Base-by-base conservation (phyloP, 1,284 basidiomycete species). In the Microbotryum lychnidis-dioicae region DNA sequence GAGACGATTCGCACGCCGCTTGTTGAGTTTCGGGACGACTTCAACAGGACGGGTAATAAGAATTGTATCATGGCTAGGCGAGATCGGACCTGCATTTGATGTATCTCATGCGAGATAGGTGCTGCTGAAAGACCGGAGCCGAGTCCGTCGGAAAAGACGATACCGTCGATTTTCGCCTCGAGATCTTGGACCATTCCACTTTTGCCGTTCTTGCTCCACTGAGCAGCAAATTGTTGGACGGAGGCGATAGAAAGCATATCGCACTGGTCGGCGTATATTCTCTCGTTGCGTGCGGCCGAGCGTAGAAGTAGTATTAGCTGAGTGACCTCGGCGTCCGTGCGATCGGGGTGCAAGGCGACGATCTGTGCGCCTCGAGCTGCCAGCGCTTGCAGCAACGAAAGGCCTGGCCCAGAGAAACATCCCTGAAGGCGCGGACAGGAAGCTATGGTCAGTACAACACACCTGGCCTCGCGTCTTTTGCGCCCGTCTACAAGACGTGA, bases 231-330 rank as follows among this genome's bases (percentile, higher is more conserved):
- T 2, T 2, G 21, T 18, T 56, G 50, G 4, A 71, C 60, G 50
- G 61, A 64, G 7, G 42, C 61, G 44, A 67, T 48, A 4, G 53
- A 60, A 3, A 56, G 29, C 18, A 64, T 57, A 47, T 71, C 70
- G 56, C 67, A 69, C 20, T 63, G 27, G 29, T 71, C 70, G 58
- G 64, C 69, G 53, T 71, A 71, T 14, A 70, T 56, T n/a, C 67
- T 63, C 37, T 71, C 70, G 56, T 70, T 70, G 16, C 29, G 47
- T 5, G 67, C 58, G 3, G 67, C 46, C 5, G 60, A 65, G 16
- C 66, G 65, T 9, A 71, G 51, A 54, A 71, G 69, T 42, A 67
- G 50, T 25, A 70, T 44, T n/a, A 71, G 64, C 57, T 71, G 69
- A 12, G 69, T 50, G 42, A 70, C 55, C 2, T 53, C 27, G 6